These are phyloP conservation scores for Fusarium veterinarium DNA, from an alignment of 2,329 filamentous ascomycete species.

Conservation along the genomic window DNA sequence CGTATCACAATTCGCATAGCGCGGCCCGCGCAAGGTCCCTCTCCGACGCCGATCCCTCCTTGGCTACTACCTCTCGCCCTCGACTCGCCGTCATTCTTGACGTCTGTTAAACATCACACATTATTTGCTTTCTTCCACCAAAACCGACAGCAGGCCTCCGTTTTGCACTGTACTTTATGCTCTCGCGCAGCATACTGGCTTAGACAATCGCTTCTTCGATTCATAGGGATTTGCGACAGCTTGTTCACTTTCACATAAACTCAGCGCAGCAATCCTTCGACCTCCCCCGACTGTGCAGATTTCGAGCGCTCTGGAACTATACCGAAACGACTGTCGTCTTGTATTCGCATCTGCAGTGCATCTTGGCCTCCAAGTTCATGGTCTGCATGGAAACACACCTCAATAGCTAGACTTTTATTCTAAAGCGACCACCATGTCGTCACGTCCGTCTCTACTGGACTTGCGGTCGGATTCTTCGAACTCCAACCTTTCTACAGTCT, in stretches of 20 bases:
- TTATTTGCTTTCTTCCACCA: slow-evolving; percentile 16
- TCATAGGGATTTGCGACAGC: slow-evolving; percentile 5
- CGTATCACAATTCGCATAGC: slow-evolving; percentile 37
- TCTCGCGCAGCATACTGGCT: neutral
- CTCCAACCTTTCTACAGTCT: slow-evolving; percentile 57
- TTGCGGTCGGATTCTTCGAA: slow-evolving; percentile 67
- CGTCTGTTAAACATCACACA: slow-evolving; percentile 20
- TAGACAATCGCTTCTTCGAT: slow-evolving; percentile 12
- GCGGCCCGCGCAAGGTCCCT: slow-evolving; percentile 35
- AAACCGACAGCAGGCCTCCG: neutral
- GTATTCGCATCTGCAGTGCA: neutral
- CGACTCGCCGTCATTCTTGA: slow-evolving; percentile 27
- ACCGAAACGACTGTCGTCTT: neutral
- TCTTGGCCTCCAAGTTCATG: neutral
- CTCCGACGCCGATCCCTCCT: slow-evolving; percentile 36
- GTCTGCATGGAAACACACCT: slow-evolving; percentile 35
- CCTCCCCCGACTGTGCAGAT: neutral
- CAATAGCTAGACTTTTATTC: slow-evolving; percentile 19
- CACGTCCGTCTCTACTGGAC: slow-evolving; percentile 69
- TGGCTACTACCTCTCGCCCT: slow-evolving; percentile 30
- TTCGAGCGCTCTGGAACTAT: slow-evolving; percentile 1
- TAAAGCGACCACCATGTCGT: slow-evolving; percentile 57
- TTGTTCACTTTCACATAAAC: neutral
- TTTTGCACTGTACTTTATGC: neutral
- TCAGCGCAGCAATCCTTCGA: slow-evolving; percentile 1